These are phyloP conservation scores for Scheffersomyces titani DNA, from an alignment of 1,139 yeast species.

Conservation along the genomic window DNA sequence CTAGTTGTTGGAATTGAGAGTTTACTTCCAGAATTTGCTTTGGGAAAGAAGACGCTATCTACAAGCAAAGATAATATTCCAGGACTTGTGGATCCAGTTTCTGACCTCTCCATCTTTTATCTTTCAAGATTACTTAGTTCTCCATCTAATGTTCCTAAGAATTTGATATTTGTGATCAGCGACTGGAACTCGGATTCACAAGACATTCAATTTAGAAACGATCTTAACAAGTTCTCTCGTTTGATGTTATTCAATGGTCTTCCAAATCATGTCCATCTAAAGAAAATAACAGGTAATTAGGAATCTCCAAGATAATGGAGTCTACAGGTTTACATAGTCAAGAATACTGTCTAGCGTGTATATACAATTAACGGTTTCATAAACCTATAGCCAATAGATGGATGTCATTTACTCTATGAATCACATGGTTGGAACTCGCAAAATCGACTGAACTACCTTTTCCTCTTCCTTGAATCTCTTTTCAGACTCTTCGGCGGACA, in stretches of 20 bases:
- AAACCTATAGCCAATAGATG: background rate
- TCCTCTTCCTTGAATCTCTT: background rate
- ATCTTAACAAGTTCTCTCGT: constrained; percentile 15
- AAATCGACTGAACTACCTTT: background rate
- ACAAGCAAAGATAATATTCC: constrained; percentile 8
- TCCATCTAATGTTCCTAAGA: constrained; percentile 9
- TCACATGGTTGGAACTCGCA: background rate
- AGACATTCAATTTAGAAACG: constrained; percentile 1
- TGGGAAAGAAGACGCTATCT: constrained; percentile 2
- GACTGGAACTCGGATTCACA: constrained; percentile 7
- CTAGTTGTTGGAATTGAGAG: constrained; percentile 25
- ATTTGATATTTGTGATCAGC: constrained; percentile 13
- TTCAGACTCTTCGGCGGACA: constrained; percentile 14
- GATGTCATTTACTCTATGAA: background rate
- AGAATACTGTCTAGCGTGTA: background rate
- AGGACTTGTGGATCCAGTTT: constrained; percentile 26
- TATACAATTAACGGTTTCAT: too few relatives aligned
- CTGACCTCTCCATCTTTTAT: constrained; percentile 24
- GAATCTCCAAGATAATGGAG: background rate
- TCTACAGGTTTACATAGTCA: background rate
- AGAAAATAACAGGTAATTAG: background rate
- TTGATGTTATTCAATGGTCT: constrained; percentile 17
- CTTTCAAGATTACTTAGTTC: constrained; percentile 15
- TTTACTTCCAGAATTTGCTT: constrained; percentile 25
- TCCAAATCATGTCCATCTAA: background rate